These are phyloP conservation scores for Phytophthora capsici DNA, from an alignment of 352 stramenopile species.

Conservation along the genomic window DNA sequence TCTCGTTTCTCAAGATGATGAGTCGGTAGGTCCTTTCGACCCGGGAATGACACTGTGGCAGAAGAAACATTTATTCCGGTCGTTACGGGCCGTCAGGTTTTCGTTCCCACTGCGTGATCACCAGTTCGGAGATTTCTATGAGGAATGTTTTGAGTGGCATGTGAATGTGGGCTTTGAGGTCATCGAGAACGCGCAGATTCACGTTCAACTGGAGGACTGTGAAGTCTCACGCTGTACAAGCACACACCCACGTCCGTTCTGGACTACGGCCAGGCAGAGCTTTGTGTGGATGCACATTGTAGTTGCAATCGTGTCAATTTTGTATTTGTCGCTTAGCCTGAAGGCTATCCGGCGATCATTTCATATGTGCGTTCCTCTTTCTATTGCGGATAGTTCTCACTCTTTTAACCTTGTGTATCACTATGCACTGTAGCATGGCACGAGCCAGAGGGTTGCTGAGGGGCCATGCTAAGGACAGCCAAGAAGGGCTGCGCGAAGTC, in stretches of 20 bases:
- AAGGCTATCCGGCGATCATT: conserved; percentile 65
- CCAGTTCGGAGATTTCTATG: conserved; percentile 80
- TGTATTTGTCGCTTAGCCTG: conserved; percentile 71
- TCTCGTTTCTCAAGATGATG: conserved; percentile 42
- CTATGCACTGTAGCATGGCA: conserved; percentile 22
- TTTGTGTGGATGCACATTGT: conserved; percentile 85
- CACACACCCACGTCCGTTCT: conserved; percentile 46
- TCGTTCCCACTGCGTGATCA: conserved; percentile 68
- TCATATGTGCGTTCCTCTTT: conserved; percentile 40
- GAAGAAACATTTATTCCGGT: conserved; percentile 58
- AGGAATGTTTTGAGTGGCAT: conserved; percentile 87
- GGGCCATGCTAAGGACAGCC: conserved; percentile 1
- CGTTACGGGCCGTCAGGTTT: conserved; percentile 52
- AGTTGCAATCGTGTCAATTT: conserved; percentile 46
- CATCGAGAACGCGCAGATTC: conserved; percentile 55
- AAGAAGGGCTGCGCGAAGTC: conserved; percentile 6
- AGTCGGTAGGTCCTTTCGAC: conserved; percentile 70
- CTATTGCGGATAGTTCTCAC: too few relatives aligned
- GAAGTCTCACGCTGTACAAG: conserved; percentile 58
- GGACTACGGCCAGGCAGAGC: conserved; percentile 57
- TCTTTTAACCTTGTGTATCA: too few relatives aligned
- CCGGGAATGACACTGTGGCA: conserved; percentile 37
- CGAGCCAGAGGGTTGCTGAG: conserved; percentile 21
- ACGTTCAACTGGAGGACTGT: conserved; percentile 65
- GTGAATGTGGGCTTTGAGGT: conserved; percentile 62